Evolutionary conservation across 1,139 yeast genomes (phyloP).

Genomic region (Candida tetrigidarum): DNA sequence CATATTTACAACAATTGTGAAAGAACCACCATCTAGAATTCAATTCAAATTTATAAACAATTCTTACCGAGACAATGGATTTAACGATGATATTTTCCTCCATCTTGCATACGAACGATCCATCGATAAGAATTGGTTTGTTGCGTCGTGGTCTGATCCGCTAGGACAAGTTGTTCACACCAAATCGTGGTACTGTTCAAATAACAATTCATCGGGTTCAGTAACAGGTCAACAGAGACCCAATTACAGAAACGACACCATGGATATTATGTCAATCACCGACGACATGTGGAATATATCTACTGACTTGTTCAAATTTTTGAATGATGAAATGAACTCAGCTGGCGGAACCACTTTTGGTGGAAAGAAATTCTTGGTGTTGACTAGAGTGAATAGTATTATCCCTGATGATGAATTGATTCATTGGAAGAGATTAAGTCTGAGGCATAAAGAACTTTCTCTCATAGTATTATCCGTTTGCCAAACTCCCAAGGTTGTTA

Average conservation of each 20-base stretch:
- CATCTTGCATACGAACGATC: constrained; percentile 89
- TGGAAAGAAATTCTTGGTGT: constrained; percentile 65
- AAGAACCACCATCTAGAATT: constrained; percentile 49
- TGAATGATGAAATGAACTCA: constrained; percentile 39
- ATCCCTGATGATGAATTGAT: constrained; percentile 80
- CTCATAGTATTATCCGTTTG: constrained; percentile 78
- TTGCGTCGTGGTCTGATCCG: constrained; percentile 91
- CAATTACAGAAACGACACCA: constrained; percentile 20
- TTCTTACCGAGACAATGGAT: constrained; percentile 26
- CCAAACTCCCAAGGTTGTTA: constrained; percentile 59
- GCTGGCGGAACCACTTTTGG: constrained; percentile 30
- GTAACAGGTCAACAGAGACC: constrained; percentile 2
- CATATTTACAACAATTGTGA: constrained; percentile 47
- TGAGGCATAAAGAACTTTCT: constrained; percentile 62
- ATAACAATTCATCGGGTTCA: constrained; percentile 19
- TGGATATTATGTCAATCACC: constrained; percentile 38
- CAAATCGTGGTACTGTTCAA: constrained; percentile 64
- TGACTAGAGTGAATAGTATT: constrained; percentile 71
- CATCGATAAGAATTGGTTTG: constrained; percentile 79
- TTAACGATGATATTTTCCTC: constrained; percentile 70
- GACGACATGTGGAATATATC: constrained; percentile 48
- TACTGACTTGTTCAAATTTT: constrained; percentile 37
- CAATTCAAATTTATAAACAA: constrained; percentile 54
- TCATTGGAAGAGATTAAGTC: constrained; percentile 74
- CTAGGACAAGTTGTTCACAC: constrained; percentile 66